phyloP scores from a whole-genome alignment of 768 basidiomycete genomes.

The Hygrophoropsis aurantiaca region DNA sequence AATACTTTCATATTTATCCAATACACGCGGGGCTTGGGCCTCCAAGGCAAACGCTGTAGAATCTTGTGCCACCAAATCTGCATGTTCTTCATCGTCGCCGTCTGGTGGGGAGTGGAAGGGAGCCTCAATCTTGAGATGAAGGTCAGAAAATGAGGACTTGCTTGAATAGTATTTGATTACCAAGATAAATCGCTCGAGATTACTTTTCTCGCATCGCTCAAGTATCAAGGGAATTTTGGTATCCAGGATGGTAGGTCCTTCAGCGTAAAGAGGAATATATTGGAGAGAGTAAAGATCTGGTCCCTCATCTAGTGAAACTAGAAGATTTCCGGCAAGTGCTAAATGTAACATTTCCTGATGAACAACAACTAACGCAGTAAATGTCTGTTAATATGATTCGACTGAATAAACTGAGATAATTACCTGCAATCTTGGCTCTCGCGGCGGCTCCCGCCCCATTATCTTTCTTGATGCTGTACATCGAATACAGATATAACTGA shows the following conservation, averaged over 20 bases:
- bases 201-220: conserved; percentile 9
- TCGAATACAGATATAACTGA: conserved; percentile 7
- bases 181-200: conserved; percentile 14
- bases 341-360: conserved; percentile 20
- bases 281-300: conserved; percentile 5
- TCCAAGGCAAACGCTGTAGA: not conserved
- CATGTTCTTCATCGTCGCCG: not conserved
- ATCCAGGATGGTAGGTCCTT: conserved; percentile 4
- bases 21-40: too few relatives aligned
- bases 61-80: not conserved
- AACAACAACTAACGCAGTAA: conserved; percentile 7
- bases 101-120: conserved; percentile 1
- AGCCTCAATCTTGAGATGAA: conserved; percentile 1
- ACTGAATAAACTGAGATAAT: not conserved
- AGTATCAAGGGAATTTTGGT: conserved; percentile 11
- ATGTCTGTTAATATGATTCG: not conserved
- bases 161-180: conserved; percentile 1
- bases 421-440: conserved; percentile 2
- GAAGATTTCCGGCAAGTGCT: conserved; percentile 14
- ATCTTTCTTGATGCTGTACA: conserved; percentile 2
- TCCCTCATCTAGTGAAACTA: conserved; percentile 6
- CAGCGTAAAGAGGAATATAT: conserved; percentile 6
- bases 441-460: not conserved
- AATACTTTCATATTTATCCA: not conserved
- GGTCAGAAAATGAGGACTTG: not conserved